Base-by-base conservation (phyloP, 2,329 filamentous ascomycete genomes). In the Esteya vermicola region DNA sequence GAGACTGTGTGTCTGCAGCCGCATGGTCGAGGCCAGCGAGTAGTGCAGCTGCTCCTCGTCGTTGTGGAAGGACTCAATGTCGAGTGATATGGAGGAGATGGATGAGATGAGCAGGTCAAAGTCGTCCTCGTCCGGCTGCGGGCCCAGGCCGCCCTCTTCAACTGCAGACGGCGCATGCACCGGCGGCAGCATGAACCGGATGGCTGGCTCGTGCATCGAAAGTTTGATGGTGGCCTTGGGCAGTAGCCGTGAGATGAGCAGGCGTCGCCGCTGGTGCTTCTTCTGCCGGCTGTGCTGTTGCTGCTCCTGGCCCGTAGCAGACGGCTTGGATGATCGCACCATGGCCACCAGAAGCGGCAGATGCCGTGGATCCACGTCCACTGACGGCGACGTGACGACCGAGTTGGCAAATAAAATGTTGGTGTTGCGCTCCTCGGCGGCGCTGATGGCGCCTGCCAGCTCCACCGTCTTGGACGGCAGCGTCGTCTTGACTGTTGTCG, bases 351-450 rank as follows among this genome's bases (percentile, higher is more conserved):
- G 65, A 9, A 95, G 69, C 2, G 91, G 89, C 14, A 98, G 65
- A 61, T 96, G 89, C 47, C 85, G 84, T 3, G 91, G 89, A 54
- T 93, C 85, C 26, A 98, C 67, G 56, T 98, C 91, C 38, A 96
- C 67, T 0, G 91, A 95, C 1, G 91, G 91, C 6, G 91, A 98
- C 0, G 91, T 98, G 44, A 96, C 78, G 35, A 98, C 89, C 6
- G 93, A 77, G 57, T 98, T 98, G 31, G 89, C 88, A 55, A 95
- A 95, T 14, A 98, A 67, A 30, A 98, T 91, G 54, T 98, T 98
- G 36, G 85, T 83, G 52, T 98, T 98, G 46, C 85, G 78, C 58
- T 96, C 86, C 48, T 82, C 81, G 10, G 72, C n/a, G n/a, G n/a
- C 68, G 28, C 75, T 79, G 48, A 81, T 80, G 26, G 81, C 72